Evolutionary conservation across 331 rosid genomes (phyloP).

Genomic region (Acacia concinna): DNA sequence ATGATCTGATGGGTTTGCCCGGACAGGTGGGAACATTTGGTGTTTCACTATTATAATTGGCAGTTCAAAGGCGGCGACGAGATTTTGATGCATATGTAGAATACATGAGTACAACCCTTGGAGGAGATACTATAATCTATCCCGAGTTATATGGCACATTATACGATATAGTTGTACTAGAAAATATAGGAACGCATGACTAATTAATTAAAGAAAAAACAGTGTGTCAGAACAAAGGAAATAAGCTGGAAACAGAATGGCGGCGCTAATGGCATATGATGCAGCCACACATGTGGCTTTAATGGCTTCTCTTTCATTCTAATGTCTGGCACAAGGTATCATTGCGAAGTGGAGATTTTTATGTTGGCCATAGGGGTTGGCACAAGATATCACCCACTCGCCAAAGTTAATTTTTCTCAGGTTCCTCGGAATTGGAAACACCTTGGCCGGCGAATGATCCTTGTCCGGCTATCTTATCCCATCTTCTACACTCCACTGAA

Average conservation of each 20-base stretch:
- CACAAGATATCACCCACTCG: too few relatives aligned
- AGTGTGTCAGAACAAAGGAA: neutral
- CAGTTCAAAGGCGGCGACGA: neutral
- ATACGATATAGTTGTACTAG: neutral
- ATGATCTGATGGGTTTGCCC: neutral
- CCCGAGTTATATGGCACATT: neutral
- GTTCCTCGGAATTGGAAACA: too few relatives aligned
- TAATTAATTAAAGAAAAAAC: neutral
- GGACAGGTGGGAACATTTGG: neutral
- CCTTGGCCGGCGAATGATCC: slow-evolving; percentile 31
- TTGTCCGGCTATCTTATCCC: neutral
- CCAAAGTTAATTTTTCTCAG: too few relatives aligned
- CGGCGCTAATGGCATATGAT: neutral
- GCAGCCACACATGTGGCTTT: too few relatives aligned
- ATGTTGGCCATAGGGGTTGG: neutral
- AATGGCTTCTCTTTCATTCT: neutral
- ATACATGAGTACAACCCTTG: neutral
- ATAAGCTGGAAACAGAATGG: neutral
- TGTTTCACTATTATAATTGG: neutral
- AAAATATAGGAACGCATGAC: neutral
- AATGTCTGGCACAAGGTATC: neutral
- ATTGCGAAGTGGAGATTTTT: neutral
- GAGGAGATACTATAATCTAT: neutral
- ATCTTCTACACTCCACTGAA: slow-evolving; percentile 18
- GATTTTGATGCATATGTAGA: neutral